Conservation (phyloP, 441 rosid genomes). For the Eruca vesicaria region DNA sequence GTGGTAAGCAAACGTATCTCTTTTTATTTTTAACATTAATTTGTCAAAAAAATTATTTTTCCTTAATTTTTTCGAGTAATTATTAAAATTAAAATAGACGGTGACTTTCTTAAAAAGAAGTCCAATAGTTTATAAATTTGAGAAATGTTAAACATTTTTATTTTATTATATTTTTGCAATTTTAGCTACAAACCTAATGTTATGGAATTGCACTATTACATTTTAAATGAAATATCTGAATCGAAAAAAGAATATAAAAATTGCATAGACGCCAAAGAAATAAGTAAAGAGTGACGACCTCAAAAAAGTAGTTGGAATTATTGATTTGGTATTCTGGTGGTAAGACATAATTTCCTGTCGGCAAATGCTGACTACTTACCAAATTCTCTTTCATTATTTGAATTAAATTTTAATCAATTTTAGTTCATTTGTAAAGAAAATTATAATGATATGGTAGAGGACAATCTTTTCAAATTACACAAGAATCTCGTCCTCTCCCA, state of each 20-base stretch:
- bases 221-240: neutral
- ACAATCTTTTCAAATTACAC: conserved; percentile 25
- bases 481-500: conserved; percentile 39
- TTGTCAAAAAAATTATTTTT: neutral
- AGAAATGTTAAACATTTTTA: neutral
- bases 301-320: conserved; percentile 22
- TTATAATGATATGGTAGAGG: conserved; percentile 32
- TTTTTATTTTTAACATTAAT: neutral
- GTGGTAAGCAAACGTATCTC: neutral
- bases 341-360: conserved; percentile 44
- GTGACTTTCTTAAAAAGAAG: neutral
- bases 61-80: neutral
- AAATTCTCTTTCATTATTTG: conserved; percentile 21
- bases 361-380: conserved; percentile 35
- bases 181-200: neutral
- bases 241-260: neutral
- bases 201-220: neutral
- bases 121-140: neutral
- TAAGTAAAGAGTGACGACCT: conserved; percentile 9
- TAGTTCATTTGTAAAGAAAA: conserved; percentile 4
- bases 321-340: conserved; percentile 43
- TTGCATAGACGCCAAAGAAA: conserved; percentile 15
- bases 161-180: neutral
- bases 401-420: neutral
- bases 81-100: neutral